phyloP scores from a whole-genome alignment of 805 yeast genomes.

The Alloascoidea hylecoeti region DNA sequence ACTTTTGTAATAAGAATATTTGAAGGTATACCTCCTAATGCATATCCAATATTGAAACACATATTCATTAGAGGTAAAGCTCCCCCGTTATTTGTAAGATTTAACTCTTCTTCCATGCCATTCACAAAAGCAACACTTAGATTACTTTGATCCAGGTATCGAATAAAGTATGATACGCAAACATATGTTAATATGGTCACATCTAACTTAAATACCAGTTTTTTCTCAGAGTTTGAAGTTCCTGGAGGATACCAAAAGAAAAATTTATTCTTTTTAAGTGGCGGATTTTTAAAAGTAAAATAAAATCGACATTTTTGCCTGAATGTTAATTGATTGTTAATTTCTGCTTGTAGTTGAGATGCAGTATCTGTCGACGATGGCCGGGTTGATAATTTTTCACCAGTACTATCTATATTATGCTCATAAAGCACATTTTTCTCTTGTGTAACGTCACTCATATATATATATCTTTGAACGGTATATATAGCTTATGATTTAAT shows the following conservation, averaged over 20 bases:
- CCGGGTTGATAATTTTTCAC: too few relatives aligned
- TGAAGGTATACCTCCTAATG: conserved; percentile 18
- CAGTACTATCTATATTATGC: too few relatives aligned
- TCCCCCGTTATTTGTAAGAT: conserved; percentile 11
- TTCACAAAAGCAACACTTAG: conserved; percentile 28
- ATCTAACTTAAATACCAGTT: conserved; percentile 19
- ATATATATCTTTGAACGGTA: too few relatives aligned
- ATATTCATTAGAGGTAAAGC: conserved; percentile 12
- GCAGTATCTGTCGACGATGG: too few relatives aligned
- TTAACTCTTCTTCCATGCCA: conserved; percentile 22
- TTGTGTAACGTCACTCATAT: too few relatives aligned
- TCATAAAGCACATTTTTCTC: too few relatives aligned
- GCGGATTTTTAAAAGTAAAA: neutral
- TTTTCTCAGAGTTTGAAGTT: conserved; percentile 14
- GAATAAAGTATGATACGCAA: conserved; percentile 17
- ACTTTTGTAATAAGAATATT: conserved; percentile 15
- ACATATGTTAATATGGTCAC: conserved; percentile 16
- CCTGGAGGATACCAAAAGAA: conserved; percentile 17
- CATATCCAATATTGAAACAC: conserved; percentile 14
- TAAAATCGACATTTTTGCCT: neutral
- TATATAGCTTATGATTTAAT: too few relatives aligned
- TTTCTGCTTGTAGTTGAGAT: too few relatives aligned
- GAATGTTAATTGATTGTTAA: too few relatives aligned
- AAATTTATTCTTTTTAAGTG: conserved; percentile 7
- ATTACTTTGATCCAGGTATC: conserved; percentile 21